A percentile compares a stretch with the other conserved stretches of the same genome.
Conservation (phyloP, 2,329 filamentous ascomycete species). For the Ophiocordyceps unilateralis region DNA sequence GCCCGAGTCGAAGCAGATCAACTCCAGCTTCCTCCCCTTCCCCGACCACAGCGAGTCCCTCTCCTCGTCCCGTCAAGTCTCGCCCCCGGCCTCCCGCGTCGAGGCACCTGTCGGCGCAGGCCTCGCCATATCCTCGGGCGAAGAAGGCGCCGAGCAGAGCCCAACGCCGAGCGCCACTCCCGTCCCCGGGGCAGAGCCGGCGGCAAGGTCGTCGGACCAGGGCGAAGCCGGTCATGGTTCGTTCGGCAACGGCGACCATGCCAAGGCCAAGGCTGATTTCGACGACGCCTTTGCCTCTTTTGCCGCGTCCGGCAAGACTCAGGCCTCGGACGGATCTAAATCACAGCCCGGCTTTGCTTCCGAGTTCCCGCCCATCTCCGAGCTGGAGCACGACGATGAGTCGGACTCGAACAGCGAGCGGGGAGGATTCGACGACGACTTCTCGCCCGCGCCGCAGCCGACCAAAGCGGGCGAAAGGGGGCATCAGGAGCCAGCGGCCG, state of each 20-base stretch:
- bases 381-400: slow-evolving; percentile 66
- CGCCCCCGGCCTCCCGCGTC: slow-evolving; percentile 43
- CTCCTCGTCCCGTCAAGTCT: slow-evolving; percentile 62
- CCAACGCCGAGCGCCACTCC: slow-evolving; percentile 12
- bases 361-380: slow-evolving; percentile 90
- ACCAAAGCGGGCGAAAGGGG: slow-evolving; percentile 13
- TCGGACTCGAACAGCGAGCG: slow-evolving; percentile 63
- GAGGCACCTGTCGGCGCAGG: slow-evolving; percentile 28
- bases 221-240: slow-evolving; percentile 17
- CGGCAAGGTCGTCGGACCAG: slow-evolving; percentile 4
- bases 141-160: slow-evolving; percentile 7
- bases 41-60: slow-evolving; percentile 48
- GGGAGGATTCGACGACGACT: slow-evolving; percentile 87
- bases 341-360: slow-evolving; percentile 39
- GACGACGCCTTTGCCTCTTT: slow-evolving; percentile 75
- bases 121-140: slow-evolving; percentile 5
- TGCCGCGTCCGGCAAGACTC: slow-evolving; percentile 32
- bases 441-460: slow-evolving; percentile 46
- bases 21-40: slow-evolving; percentile 59
- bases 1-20: slow-evolving; percentile 61
- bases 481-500: not conserved
- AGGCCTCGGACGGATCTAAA: slow-evolving; percentile 24
- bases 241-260: slow-evolving; percentile 31
- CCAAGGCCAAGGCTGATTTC: slow-evolving; percentile 62
- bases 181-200: slow-evolving; percentile 8